These are phyloP conservation scores for Eimeria maxima DNA, from an alignment of 169 alveolate species.

Conservation along the genomic window DNA sequence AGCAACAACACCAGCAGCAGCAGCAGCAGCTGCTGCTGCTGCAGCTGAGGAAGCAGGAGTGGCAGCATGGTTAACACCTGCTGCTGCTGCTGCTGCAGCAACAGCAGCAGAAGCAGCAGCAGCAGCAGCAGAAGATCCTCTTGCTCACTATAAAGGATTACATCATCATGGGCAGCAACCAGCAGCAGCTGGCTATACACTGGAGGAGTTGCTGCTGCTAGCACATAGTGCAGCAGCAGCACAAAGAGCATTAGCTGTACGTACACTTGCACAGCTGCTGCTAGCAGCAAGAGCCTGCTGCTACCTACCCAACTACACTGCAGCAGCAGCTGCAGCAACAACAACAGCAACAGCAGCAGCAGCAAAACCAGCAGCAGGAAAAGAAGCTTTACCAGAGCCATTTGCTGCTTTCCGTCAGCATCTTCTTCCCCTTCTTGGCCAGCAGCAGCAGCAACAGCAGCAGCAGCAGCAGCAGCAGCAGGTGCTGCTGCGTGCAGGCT, in stretches of 20 bases:
- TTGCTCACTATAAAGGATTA: conserved; percentile 80
- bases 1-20: conserved; percentile 2
- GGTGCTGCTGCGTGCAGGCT: conserved; percentile 49
- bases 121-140: conserved; percentile 76
- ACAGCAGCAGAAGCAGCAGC: conserved; percentile 75
- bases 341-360: conserved; percentile 8
- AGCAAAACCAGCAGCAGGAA: neutral
- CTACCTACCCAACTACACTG: neutral
- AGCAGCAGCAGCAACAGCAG: neutral
- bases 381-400: neutral
- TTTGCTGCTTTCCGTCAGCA: conserved; percentile 24
- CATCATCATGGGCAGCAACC: conserved; percentile 85
- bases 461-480: conserved; percentile 36
- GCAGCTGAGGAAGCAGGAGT: conserved; percentile 61
- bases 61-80: conserved; percentile 26
- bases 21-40: neutral
- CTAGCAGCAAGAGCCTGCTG: conserved; percentile 30
- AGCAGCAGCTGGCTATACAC: conserved; percentile 84
- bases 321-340: conserved; percentile 11
- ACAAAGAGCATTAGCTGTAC: conserved; percentile 83
- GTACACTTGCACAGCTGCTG: conserved; percentile 81
- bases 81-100: conserved; percentile 42
- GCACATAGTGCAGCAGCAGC: conserved; percentile 82
- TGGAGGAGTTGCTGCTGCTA: conserved; percentile 84
- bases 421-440: neutral